Percentiles rank a stretch among this genome's conserved stretches.
phyloP scores from a whole-genome alignment of 495 filamentous ascomycete species.

The Xylaria venustula region DNA sequence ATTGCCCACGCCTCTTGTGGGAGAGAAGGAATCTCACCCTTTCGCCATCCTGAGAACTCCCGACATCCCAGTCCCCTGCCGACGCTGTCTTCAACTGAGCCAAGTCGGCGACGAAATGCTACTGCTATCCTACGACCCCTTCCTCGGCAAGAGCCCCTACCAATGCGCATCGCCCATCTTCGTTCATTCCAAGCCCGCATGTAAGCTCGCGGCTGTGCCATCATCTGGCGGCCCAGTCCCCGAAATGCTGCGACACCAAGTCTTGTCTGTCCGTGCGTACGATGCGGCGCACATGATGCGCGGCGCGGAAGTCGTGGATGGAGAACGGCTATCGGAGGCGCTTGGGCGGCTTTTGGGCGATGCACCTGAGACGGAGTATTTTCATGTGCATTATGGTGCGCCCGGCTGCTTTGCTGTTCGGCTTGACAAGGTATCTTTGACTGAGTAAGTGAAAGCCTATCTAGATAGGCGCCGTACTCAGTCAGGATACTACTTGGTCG shows the following conservation, averaged over 20 bases:
- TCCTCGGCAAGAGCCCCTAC: slow-evolving; percentile 15
- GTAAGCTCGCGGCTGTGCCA: background rate
- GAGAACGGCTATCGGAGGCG: slow-evolving; percentile 1
- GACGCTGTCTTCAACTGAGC: slow-evolving; percentile 4
- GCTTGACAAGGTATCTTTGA: background rate
- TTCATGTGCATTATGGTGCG: slow-evolving; percentile 4
- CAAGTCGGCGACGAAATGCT: slow-evolving; percentile 7
- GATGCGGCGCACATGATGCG: slow-evolving; percentile 9
- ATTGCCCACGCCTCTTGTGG: background rate
- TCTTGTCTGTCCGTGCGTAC: slow-evolving; percentile 2
- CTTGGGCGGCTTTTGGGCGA: slow-evolving; percentile 3
- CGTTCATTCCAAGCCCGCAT: slow-evolving; percentile 3
- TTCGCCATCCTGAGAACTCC: background rate
- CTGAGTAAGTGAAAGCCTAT: no score
- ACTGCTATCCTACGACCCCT: slow-evolving; percentile 13
- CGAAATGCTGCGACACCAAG: background rate
- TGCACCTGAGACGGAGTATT: slow-evolving; percentile 4
- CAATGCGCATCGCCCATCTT: slow-evolving; percentile 8
- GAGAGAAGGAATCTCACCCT: background rate
- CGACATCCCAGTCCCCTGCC: slow-evolving; percentile 2
- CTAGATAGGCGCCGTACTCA: background rate
- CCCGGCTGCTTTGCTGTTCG: slow-evolving; percentile 12
- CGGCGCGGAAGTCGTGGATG: background rate
- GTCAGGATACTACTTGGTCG: background rate
- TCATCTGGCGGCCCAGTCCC: background rate